A percentile compares a stretch with the other conserved stretches of the same genome.
Evolutionary conservation across 352 stramenopile species (phyloP).

Genomic region (Globisporangium splendens): DNA sequence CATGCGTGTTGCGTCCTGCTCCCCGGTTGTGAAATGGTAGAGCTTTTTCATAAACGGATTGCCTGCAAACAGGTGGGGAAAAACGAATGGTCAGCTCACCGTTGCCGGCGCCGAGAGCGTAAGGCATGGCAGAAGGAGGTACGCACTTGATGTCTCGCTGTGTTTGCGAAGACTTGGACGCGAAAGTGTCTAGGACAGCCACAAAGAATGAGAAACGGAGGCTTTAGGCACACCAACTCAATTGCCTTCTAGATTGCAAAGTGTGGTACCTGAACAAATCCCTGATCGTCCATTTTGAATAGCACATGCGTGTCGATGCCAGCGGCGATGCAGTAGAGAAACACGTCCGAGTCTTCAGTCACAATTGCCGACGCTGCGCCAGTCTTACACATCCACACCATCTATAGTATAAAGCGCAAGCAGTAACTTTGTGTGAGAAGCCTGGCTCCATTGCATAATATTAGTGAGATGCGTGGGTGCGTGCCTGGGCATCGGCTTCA

Average conservation of each 20-base stretch:
- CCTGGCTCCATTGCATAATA: not conserved
- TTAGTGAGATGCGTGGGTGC: not conserved
- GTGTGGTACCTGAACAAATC: conserved; percentile 40
- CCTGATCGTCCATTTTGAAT: conserved; percentile 69
- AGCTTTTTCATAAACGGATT: conserved; percentile 68
- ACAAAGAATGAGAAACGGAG: not conserved
- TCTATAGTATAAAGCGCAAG: conserved; percentile 25
- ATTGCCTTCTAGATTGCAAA: not conserved
- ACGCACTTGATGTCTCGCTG: conserved; percentile 31
- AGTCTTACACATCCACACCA: conserved; percentile 79
- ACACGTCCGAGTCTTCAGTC: conserved; percentile 79
- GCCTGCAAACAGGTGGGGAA: conserved; percentile 12
- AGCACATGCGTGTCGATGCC: conserved; percentile 51
- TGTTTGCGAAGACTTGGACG: conserved; percentile 49
- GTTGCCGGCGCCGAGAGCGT: not conserved
- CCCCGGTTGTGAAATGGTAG: conserved; percentile 46
- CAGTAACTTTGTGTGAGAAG: not conserved
- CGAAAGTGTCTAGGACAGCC: conserved; percentile 37
- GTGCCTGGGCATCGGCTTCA: conserved; percentile 64
- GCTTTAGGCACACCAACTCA: not conserved
- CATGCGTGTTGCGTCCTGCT: conserved; percentile 64
- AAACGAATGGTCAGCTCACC: not conserved
- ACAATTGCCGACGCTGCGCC: conserved; percentile 56
- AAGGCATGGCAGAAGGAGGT: no score
- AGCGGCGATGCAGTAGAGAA: conserved; percentile 67